Percentiles rank a stretch among this genome's conserved stretches.
phyloP scores from a whole-genome alignment of 371 early-diverging fungal genomes.

The Blakeslea trispora region DNA sequence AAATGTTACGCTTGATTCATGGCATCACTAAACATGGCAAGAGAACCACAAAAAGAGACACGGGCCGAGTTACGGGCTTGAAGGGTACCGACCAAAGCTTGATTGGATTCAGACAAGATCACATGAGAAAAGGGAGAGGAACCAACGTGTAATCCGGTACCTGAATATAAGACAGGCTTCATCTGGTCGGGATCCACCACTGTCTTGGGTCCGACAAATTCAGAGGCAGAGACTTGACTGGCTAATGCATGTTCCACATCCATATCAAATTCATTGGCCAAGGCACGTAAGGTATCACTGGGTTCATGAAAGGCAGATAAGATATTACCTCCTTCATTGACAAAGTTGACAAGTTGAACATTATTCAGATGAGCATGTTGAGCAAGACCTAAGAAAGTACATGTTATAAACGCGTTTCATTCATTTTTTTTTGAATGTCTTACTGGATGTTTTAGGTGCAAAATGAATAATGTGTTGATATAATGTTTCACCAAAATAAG shows the following conservation, averaged over 20 bases:
- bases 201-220: conserved; percentile 29
- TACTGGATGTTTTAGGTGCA: conserved; percentile 67
- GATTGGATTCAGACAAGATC: conserved; percentile 63
- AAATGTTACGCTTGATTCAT: conserved; percentile 12
- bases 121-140: conserved; percentile 61
- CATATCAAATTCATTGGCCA: conserved; percentile 86
- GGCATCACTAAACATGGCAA: conserved; percentile 70
- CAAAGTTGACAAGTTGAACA: conserved; percentile 76
- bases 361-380: conserved; percentile 54
- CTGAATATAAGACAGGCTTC: conserved; percentile 71
- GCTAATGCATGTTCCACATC: conserved; percentile 81
- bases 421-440: conserved; percentile 16
- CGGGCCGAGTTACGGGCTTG: conserved; percentile 92
- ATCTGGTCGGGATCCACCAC: conserved; percentile 34
- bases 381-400: conserved; percentile 23
- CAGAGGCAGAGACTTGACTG: too few species aligned
- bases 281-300: conserved; percentile 71
- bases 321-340: conserved; percentile 92
- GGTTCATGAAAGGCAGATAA: conserved; percentile 71
- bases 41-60: conserved; percentile 81
- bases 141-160: conserved; percentile 72
- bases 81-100: conserved; percentile 80
- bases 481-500: conserved; percentile 52
- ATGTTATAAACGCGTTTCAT: conserved; percentile 1
- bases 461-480: conserved; percentile 77